A percentile compares a stretch with the other conserved stretches of the same genome.
Evolutionary conservation across 2,329 filamentous ascomycete species (phyloP).

Genomic region (Immersiporthe knoxdaviesiana): DNA sequence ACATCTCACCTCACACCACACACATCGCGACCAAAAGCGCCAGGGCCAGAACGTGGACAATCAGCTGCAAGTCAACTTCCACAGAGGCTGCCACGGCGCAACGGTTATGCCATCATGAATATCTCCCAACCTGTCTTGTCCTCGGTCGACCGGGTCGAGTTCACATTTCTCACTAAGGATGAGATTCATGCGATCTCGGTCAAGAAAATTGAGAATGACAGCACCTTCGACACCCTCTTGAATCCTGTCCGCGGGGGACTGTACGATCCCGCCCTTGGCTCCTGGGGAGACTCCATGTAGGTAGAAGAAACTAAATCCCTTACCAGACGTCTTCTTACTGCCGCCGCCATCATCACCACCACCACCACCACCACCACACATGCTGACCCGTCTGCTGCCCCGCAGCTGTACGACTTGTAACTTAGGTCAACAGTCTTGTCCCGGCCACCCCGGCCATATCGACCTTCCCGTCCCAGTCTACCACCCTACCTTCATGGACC

Average conservation of each 20-base stretch:
- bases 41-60: neutral
- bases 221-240: constrained; percentile 89
- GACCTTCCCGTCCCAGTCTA: constrained; percentile 92
- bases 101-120: constrained; percentile 56
- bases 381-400: neutral
- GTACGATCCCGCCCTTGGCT: constrained; percentile 89
- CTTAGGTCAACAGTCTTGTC: constrained; percentile 77
- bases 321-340: neutral
- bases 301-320: constrained; percentile 36
- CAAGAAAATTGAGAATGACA: constrained; percentile 89
- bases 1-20: neutral
- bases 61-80: neutral
- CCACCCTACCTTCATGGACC: constrained; percentile 95
- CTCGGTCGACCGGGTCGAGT: constrained; percentile 84
- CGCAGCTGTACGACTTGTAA: constrained; percentile 89
- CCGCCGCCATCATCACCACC: neutral
- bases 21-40: neutral
- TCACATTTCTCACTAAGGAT: constrained; percentile 77
- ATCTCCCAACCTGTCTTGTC: constrained; percentile 82
- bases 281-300: constrained; percentile 84
- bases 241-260: constrained; percentile 89
- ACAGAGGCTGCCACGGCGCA: constrained; percentile 10
- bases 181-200: constrained; percentile 92
- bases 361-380: neutral
- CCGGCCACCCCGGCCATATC: constrained; percentile 93